Base-by-base conservation (phyloP, 345 rosid genomes). In the Lepidium didymum region DNA sequence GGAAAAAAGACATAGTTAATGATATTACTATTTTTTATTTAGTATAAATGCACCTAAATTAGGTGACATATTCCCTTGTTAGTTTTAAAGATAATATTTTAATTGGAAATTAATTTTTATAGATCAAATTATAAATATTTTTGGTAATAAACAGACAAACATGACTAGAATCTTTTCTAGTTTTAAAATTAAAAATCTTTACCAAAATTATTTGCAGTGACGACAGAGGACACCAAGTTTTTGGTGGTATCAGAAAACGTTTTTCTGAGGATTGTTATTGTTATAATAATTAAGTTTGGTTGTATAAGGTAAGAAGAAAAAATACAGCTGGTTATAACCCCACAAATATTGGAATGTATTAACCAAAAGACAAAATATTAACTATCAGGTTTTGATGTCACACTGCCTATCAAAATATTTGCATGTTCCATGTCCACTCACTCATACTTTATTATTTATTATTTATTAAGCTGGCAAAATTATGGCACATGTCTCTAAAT, bases 281-380 rank as follows among this genome's bases (percentile, higher is more conserved):
- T 51, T 50, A 23, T 41, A 13, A 21, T 21, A 10, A 4, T 19
- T 33, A 6, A 31, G 25, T 25, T 27, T 29, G 41, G 41, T 62
- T 21, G 23, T 36, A 38, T 62, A 43, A 45, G 40, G 46, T 53
- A 55, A 29, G 35, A 54, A 55, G 4, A 45, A 53, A 56, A 62
- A 64, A 47, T 64, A 65, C 72, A 73, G 77, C 72, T 73, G 38
- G 46, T 57, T 73, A 41, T 33, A 57, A 53, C 72, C 77, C 77
- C 77, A 65, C 77, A 33, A 47, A 60, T 64, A 50, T 65, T 73
- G 72, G 72, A 73, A 58, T 65, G 45, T 65, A 64, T 44, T 29
- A 50, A 37, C 29, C 52, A 38, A 29, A 46, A 64, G 70, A 64
- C 77, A 73, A 57, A 40, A 50, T 58, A 65, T 65, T 73, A 47